These are phyloP conservation scores for Apocynum venetum DNA, from an alignment of 257 asterid genomes.

Conservation along the genomic window DNA sequence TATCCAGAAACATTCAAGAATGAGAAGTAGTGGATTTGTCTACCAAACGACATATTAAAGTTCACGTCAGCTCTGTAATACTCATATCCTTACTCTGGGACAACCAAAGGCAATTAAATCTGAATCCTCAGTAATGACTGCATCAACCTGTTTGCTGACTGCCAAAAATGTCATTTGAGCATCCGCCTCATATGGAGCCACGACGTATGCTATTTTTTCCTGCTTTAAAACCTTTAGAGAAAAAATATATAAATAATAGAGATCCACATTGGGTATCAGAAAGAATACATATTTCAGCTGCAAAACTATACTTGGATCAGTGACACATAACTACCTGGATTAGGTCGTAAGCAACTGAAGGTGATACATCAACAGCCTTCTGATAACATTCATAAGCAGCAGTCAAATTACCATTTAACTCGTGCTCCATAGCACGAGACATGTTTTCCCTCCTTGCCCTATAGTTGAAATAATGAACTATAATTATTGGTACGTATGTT, in stretches of 20 bases:
- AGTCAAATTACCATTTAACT: slow-evolving; percentile 70
- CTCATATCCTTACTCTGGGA: slow-evolving; percentile 67
- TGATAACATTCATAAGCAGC: slow-evolving; percentile 97
- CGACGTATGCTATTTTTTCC: slow-evolving; percentile 66
- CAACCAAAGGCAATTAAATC: slow-evolving; percentile 94
- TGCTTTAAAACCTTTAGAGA: slow-evolving; percentile 59
- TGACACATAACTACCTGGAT: slow-evolving; percentile 58
- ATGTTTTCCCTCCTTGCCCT: slow-evolving; percentile 89
- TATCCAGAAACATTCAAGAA: neutral
- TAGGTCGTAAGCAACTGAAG: slow-evolving; percentile 83
- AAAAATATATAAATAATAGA: slow-evolving; percentile 14
- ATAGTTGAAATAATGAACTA: slow-evolving; percentile 17
- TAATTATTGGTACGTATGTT: neutral
- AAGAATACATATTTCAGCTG: neutral
- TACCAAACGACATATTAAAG: neutral
- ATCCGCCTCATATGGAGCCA: slow-evolving; percentile 99
- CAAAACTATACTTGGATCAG: neutral
- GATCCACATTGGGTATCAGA: neutral
- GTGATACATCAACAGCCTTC: slow-evolving; percentile 97
- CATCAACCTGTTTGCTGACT: slow-evolving; percentile 74
- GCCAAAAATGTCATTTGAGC: slow-evolving; percentile 96
- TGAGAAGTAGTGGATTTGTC: neutral
- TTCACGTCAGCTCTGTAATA: neutral
- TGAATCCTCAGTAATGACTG: slow-evolving; percentile 93
- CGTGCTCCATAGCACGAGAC: slow-evolving; percentile 88